phyloP scores from a whole-genome alignment of 805 yeast genomes.

The Wickerhamomyces ciferrii region DNA sequence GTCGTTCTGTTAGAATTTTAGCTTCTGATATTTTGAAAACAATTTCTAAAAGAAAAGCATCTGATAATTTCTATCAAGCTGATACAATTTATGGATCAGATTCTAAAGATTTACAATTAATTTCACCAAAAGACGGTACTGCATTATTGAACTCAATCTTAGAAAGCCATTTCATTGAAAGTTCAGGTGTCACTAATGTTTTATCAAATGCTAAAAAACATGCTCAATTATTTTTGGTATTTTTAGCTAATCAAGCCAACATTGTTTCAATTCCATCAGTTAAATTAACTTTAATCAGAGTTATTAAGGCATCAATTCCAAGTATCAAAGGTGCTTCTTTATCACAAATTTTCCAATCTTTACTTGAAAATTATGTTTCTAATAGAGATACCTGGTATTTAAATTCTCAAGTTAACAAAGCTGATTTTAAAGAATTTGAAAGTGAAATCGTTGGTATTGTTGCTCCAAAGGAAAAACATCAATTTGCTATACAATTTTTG shows the following conservation, averaged over 20 bases:
- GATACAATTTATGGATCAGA: slow-evolving; percentile 53
- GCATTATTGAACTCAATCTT: slow-evolving; percentile 34
- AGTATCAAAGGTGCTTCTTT: slow-evolving; percentile 37
- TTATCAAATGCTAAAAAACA: slow-evolving; percentile 46
- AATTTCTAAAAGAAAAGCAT: slow-evolving; percentile 30
- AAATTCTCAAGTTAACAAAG: slow-evolving; percentile 41
- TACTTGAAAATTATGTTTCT: slow-evolving; percentile 39
- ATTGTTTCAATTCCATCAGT: slow-evolving; percentile 46
- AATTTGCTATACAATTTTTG: slow-evolving; percentile 55
- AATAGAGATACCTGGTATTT: slow-evolving; percentile 40
- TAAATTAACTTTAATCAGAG: slow-evolving; percentile 44
- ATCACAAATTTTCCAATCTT: slow-evolving; percentile 41
- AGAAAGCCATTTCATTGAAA: slow-evolving; percentile 46
- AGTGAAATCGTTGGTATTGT: slow-evolving; percentile 50
- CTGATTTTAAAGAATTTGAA: slow-evolving; percentile 54
- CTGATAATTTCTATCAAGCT: slow-evolving; percentile 39
- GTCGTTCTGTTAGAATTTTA: slow-evolving; percentile 43
- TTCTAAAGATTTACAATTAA: slow-evolving; percentile 43
- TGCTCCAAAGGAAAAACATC: slow-evolving; percentile 53
- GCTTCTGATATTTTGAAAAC: slow-evolving; percentile 32
- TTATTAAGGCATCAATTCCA: slow-evolving; percentile 32
- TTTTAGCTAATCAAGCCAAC: slow-evolving; percentile 65
- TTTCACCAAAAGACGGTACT: slow-evolving; percentile 63
- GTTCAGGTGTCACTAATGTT: slow-evolving; percentile 34
- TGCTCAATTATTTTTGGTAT: slow-evolving; percentile 54